Percentiles rank a stretch among this genome's conserved stretches.
These are phyloP conservation scores for Naegleria fowleri DNA, from an alignment of 208 protist species.

Conservation along the genomic window DNA sequence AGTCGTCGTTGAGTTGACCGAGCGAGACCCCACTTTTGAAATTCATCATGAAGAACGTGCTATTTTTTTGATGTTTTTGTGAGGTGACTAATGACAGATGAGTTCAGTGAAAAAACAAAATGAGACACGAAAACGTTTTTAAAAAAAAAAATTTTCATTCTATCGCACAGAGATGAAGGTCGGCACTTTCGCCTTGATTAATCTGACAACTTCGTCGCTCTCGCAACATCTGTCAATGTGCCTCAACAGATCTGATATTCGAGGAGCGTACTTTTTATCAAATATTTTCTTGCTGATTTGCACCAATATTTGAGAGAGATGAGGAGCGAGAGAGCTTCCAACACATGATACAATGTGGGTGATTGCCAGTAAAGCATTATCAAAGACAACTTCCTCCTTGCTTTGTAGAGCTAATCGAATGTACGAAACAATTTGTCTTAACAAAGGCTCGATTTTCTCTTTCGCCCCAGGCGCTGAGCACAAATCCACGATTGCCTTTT, in stretches of 20 bases:
- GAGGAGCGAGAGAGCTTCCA: not conserved
- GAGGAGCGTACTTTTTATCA: not conserved
- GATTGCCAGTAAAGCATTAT: not conserved
- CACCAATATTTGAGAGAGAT: not conserved
- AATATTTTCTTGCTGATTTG: not conserved
- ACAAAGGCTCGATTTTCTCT: not conserved
- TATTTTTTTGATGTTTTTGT: no score
- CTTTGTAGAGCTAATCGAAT: not conserved
- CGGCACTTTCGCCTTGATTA: not conserved
- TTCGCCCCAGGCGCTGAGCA: not conserved
- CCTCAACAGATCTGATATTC: not conserved
- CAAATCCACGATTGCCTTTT: not conserved
- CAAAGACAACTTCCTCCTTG: not conserved
- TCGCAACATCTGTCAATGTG: not conserved
- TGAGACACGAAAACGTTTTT: no score
- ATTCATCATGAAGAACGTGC: no score
- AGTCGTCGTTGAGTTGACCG: not conserved
- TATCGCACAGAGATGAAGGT: not conserved
- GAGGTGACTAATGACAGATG: no score
- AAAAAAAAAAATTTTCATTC: no score
- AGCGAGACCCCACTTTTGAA: not conserved
- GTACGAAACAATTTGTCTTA: not conserved
- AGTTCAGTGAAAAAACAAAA: no score
- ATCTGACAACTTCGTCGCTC: not conserved
- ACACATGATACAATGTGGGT: not conserved